phyloP scores from a whole-genome alignment of 169 alveolate species.

The Plasmodium coatneyi region DNA sequence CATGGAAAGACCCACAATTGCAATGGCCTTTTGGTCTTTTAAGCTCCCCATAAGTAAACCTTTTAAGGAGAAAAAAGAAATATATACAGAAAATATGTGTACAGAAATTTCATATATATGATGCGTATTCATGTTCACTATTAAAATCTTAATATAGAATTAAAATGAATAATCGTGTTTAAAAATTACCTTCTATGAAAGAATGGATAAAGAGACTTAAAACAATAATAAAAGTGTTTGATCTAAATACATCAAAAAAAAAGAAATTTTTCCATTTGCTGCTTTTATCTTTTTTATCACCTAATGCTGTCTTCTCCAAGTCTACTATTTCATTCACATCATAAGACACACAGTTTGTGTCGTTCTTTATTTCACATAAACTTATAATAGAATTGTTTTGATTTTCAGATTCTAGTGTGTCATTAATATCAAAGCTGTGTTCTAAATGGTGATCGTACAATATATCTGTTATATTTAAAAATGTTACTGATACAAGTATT shows the following conservation, averaged over 20 bases:
- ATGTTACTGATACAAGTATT: slow-evolving; percentile 66
- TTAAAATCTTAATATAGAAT: neutral
- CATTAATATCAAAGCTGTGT: slow-evolving; percentile 43
- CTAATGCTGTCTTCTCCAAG: slow-evolving; percentile 22
- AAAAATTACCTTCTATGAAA: slow-evolving; percentile 55
- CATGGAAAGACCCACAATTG: slow-evolving; percentile 65
- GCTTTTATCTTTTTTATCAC: slow-evolving; percentile 4
- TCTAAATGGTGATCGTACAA: slow-evolving; percentile 37
- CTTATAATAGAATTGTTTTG: slow-evolving; percentile 17
- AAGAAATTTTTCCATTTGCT: slow-evolving; percentile 11
- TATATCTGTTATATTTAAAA: slow-evolving; percentile 72
- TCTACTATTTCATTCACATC: slow-evolving; percentile 11
- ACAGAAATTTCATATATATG: neutral
- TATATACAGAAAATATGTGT: slow-evolving; percentile 1
- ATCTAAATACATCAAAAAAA: slow-evolving; percentile 39
- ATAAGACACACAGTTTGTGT: slow-evolving; percentile 13
- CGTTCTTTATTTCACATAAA: slow-evolving; percentile 2
- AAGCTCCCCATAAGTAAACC: slow-evolving; percentile 71
- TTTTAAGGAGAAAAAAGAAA: slow-evolving; percentile 18
- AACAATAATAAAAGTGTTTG: slow-evolving; percentile 68
- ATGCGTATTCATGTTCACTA: neutral
- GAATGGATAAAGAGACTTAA: slow-evolving; percentile 71
- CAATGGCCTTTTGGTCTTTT: slow-evolving; percentile 64
- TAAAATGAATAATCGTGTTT: slow-evolving; percentile 6
- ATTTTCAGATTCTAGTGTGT: slow-evolving; percentile 19